Evolutionary conservation across 805 yeast species (phyloP).

Genomic region (Hanseniaspora meyeri): DNA sequence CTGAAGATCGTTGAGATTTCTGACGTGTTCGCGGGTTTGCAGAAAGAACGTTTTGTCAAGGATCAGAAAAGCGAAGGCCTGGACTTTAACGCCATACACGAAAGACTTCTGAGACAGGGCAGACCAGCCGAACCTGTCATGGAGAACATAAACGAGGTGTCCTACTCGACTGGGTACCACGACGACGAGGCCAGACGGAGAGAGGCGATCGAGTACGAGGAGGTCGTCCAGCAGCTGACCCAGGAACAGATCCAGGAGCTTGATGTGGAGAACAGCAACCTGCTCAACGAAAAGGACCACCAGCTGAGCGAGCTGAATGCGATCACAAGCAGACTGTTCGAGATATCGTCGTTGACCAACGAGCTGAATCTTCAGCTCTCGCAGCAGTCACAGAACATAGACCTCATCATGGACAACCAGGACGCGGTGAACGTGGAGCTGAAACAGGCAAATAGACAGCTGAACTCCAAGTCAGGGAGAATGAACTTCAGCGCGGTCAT

Average conservation of each 20-base stretch:
- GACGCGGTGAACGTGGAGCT: constrained; percentile 55
- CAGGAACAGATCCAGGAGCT: constrained; percentile 49
- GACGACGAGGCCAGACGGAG: constrained; percentile 21
- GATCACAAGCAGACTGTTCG: constrained; percentile 52
- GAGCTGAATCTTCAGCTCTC: constrained; percentile 64
- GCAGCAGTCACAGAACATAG: constrained; percentile 59
- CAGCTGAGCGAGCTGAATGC: constrained; percentile 49
- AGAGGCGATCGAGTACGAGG: constrained; percentile 28
- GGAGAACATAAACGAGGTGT: constrained; percentile 27
- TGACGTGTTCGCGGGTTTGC: constrained; percentile 18
- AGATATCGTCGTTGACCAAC: constrained; percentile 61
- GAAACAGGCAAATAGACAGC: constrained; percentile 54
- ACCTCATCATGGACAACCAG: constrained; percentile 51
- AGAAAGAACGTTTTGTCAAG: constrained; percentile 21
- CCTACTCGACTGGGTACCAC: constrained; percentile 17
- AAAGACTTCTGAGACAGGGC: constrained; percentile 18
- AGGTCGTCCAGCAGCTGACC: constrained; percentile 27
- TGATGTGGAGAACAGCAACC: constrained; percentile 46
- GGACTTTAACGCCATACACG: constrained; percentile 20
- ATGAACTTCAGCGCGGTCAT: constrained; percentile 50
- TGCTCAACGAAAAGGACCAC: constrained; percentile 42
- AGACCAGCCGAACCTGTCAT: constrained; percentile 14
- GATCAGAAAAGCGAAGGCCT: constrained; percentile 22
- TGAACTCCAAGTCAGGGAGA: constrained; percentile 53
- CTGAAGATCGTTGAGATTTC: constrained; percentile 18